Percentiles rank a stretch among this genome's conserved stretches.
Evolutionary conservation across 2,329 filamentous ascomycete genomes (phyloP).

Genomic region (Penicillium sp.): DNA sequence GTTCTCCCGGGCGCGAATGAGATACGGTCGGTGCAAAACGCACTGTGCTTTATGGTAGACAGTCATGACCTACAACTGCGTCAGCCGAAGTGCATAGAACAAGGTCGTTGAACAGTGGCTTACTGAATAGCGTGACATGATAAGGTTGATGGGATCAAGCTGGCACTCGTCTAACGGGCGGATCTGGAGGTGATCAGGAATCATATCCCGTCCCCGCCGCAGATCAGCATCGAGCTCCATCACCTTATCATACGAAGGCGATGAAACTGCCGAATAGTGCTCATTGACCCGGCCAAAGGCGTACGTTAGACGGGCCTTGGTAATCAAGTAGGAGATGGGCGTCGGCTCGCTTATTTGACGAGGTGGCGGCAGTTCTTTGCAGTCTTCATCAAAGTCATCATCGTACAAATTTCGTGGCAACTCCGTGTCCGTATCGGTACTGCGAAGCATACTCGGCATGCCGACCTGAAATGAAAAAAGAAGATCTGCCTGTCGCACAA

Average conservation of each 20-base stretch:
- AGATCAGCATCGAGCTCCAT: slow-evolving; percentile 64
- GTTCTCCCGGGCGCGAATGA: slow-evolving; percentile 76
- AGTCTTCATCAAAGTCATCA: slow-evolving; percentile 65
- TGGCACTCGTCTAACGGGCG: slow-evolving; percentile 73
- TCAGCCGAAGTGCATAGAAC: slow-evolving; percentile 15
- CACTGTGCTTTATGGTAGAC: slow-evolving; percentile 88
- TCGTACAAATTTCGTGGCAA: slow-evolving; percentile 67
- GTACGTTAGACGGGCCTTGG: slow-evolving; percentile 48
- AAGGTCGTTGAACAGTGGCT: slow-evolving; percentile 8
- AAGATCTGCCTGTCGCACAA: slow-evolving; percentile 62
- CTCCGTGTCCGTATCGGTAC: slow-evolving; percentile 65
- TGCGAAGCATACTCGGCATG: slow-evolving; percentile 67
- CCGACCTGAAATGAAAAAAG: slow-evolving; percentile 70
- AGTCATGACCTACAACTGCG: slow-evolving; percentile 63
- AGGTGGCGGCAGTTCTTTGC: slow-evolving; percentile 58
- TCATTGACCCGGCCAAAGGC: slow-evolving; percentile 52
- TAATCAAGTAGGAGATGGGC: slow-evolving; percentile 54
- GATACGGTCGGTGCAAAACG: slow-evolving; percentile 84
- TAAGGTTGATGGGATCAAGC: slow-evolving; percentile 67
- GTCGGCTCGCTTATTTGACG: slow-evolving; percentile 65
- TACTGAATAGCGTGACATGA: slow-evolving; percentile 79
- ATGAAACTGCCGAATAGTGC: slow-evolving; percentile 45
- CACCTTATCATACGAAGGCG: slow-evolving; percentile 61
- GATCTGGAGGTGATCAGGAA: slow-evolving; percentile 79
- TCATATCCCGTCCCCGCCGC: slow-evolving; percentile 61